Base-by-base conservation (phyloP, 192 early-diverging fungal species). In the Backusella psychrophila region DNA sequence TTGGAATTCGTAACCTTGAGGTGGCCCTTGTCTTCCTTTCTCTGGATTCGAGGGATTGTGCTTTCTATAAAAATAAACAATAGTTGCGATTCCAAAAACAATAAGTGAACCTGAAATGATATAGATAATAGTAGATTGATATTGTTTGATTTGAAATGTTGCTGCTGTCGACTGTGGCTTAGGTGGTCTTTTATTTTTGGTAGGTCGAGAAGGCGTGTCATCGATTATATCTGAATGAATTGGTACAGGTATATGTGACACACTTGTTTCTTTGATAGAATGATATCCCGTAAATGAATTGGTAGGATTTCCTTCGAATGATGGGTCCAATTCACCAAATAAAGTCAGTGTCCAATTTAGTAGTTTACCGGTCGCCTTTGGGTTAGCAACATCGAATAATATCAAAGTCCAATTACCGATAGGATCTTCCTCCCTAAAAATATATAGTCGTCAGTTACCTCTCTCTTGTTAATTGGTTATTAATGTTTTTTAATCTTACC, bases 351-450 rank as follows among this genome's bases (percentile, higher is more conserved):
- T 87, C 92, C 93, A 94, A 17, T 87, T 76, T 17, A 85, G 72
- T 59, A 93, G 81, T n/a, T 71, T 82, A 17, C 92, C 91, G 0
- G 85, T 81, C 29, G 81, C 75, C 17, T 80, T 73, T 17, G 86
- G 80, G 76, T 89, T 81, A 31, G 71, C 73, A 0, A 86, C 84
- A 77, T 94, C 92, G 33, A 81, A 88, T 38, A 94, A 90, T 5
- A 83, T 81, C 77, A 94, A 81, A 15, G 86, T 87, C 96, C 96
- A 98, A n/a, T 71, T 76, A 67, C 96, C 96, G 0, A 91, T 75
- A 23, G 94, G 93, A 46, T 90, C 80, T 75, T 98, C 96, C 74
- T 92, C 94, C 70, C 68, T 69, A 69, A 1, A 69, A 4, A 42
- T 69, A 26, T 69, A 29, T 39, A 35, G 6, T 5, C 19, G 6